Evolutionary conservation across 1,284 basidiomycete genomes (phyloP), one percentile per base, ranked within the genome.

Genomic region (Cutaneotrichosporon dermatis): DNA sequence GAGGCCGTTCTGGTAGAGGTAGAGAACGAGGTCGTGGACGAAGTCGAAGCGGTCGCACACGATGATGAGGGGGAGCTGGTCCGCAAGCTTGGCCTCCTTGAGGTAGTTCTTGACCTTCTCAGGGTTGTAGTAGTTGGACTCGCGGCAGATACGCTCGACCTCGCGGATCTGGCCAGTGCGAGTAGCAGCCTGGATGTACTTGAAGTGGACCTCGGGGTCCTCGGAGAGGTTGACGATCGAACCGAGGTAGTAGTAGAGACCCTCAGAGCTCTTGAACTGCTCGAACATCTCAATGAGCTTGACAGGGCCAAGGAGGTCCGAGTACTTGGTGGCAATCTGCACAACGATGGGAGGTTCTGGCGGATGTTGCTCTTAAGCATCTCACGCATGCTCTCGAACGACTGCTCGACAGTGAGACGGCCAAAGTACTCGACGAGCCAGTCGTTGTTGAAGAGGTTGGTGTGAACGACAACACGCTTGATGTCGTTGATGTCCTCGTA

Each of bases 41-140:
- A 98, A 99, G 83, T 98, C 94, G 83, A 99, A 99, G 42, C 96
- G 92, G 79, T 99, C 96, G 84, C 96, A 99, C 71, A 99, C 96
- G 67, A 99, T 99, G 83, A 99, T 99, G 71, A 99, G 88, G 11
- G 96, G 96, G 41, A 99, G 86, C 78, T 99, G 96, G 78, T 99
- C 96, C 48, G 87, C 81, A 42, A 99, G 87, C 75, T 97, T 96
- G 71, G 95, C 95, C 77, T 99, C 96, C 78, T 94, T 95, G 79
- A 99, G 87, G 88, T 97, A 99, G 82, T 99, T 99, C 84, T 99
- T 99, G 83, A 99, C 96, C 81, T 99, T 99, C 82, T 99, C 96
- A 2, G 96, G 91, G 79, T 96, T 96, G 84, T 99, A 99, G 80
- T 83, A 84, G 80, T 99, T 98, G 77, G 90, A 92, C 82, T 99